These are phyloP conservation scores for Geotrichum ghanense DNA, from an alignment of 805 yeast species.

Conservation along the genomic window DNA sequence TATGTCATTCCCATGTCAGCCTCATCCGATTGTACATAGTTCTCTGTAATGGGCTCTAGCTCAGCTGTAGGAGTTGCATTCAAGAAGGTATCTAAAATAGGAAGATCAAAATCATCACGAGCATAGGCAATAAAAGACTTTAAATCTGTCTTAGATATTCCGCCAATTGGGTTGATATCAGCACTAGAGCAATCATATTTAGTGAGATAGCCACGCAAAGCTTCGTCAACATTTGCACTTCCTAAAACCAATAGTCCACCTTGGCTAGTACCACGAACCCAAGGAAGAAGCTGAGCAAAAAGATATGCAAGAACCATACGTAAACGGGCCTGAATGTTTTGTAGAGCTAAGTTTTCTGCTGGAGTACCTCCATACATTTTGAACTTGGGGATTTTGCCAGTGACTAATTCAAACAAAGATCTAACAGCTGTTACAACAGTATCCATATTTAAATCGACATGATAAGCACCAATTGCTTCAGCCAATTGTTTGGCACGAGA, in stretches of 20 bases:
- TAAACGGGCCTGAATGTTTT: conserved; percentile 91
- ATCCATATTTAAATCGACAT: conserved; percentile 89
- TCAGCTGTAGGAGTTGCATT: conserved; percentile 97
- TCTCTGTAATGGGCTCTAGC: conserved; percentile 86
- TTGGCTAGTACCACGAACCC: conserved; percentile 68
- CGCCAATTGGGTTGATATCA: conserved; percentile 97
- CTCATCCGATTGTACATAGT: conserved; percentile 92
- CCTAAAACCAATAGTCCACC: conserved; percentile 88
- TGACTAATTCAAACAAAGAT: conserved; percentile 70
- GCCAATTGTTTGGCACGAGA: conserved; percentile 71
- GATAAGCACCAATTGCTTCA: conserved; percentile 70
- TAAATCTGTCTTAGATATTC: conserved; percentile 88
- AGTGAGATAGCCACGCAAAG: conserved; percentile 88
- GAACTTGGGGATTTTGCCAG: conserved; percentile 82
- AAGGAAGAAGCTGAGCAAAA: conserved; percentile 89
- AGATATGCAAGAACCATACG: conserved; percentile 91
- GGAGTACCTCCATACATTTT: conserved; percentile 89
- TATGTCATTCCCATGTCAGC: conserved; percentile 98
- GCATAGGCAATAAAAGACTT: conserved; percentile 81
- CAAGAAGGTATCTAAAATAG: conserved; percentile 66
- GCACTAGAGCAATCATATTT: conserved; percentile 97
- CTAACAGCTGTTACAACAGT: conserved; percentile 63
- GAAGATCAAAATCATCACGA: conserved; percentile 52
- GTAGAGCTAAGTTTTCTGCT: conserved; percentile 86
- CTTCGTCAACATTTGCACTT: conserved; percentile 95